Conservation (phyloP, 176 grass and related monocot genomes). For the Themeda triandra region DNA sequence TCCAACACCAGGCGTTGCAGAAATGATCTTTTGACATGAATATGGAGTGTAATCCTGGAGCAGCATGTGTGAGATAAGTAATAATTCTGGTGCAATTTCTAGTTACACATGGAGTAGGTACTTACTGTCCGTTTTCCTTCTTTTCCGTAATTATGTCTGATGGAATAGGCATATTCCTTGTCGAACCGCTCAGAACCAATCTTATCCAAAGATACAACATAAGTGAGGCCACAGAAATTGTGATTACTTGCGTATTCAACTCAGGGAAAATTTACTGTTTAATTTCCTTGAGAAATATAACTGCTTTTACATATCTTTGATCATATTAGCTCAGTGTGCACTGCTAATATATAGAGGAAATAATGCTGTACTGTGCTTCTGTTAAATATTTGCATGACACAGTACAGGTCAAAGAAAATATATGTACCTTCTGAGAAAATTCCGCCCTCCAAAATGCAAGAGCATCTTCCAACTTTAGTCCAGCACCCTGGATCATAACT, state of each 20-base stretch:
- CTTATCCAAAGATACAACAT: conserved; percentile 38
- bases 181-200: conserved; percentile 88
- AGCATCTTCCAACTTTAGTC: conserved; percentile 94
- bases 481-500: conserved; percentile 65
- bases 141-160: conserved; percentile 96
- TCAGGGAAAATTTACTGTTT: background rate
- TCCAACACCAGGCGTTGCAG: conserved; percentile 81
- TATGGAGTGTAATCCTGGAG: conserved; percentile 94
- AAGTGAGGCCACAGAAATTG: conserved; percentile 21
- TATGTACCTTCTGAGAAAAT: conserved; percentile 94
- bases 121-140: conserved; percentile 94
- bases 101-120: background rate
- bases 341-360: background rate
- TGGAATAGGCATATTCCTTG: conserved; percentile 91
- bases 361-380: background rate
- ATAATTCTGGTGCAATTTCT: conserved; percentile 3
- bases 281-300: background rate
- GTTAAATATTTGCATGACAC: background rate
- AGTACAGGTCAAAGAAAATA: background rate
- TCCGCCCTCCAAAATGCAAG: conserved; percentile 92
- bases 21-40: conserved; percentile 97
- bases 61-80: conserved; percentile 32
- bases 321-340: background rate
- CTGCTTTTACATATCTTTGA: background rate
- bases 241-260: background rate